Evolutionary conservation across 2,329 filamentous ascomycete genomes (phyloP).

Genomic region (Ambrosiella xylebori): DNA sequence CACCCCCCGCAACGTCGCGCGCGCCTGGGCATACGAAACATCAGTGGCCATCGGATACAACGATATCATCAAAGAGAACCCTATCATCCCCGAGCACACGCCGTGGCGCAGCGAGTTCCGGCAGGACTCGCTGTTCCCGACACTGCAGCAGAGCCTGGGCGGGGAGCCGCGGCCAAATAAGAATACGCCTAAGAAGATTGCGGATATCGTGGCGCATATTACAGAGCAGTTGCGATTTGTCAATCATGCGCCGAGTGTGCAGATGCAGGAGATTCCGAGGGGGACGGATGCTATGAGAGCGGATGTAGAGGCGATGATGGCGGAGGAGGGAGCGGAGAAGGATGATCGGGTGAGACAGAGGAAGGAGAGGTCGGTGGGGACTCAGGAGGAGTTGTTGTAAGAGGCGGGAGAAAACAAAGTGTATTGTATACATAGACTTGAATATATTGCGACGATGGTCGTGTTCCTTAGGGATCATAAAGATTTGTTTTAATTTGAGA

Average conservation of each 20-base stretch:
- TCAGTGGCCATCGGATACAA: slow-evolving; percentile 67
- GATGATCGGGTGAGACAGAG: slow-evolving; percentile 35
- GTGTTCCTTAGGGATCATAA: too few relatives aligned
- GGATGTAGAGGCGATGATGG: slow-evolving; percentile 49
- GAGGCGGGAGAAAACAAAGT: not conserved
- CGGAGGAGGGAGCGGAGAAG: slow-evolving; percentile 44
- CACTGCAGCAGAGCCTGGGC: slow-evolving; percentile 50
- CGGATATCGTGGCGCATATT: slow-evolving; percentile 60
- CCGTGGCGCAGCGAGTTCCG: slow-evolving; percentile 82
- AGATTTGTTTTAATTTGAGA: too few relatives aligned
- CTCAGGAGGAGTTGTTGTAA: slow-evolving; percentile 32
- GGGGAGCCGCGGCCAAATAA: slow-evolving; percentile 56
- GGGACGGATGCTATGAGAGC: slow-evolving; percentile 53
- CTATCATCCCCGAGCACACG: slow-evolving; percentile 60
- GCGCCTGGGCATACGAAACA: slow-evolving; percentile 94
- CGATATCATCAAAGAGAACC: slow-evolving; percentile 40
- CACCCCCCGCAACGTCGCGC: slow-evolving; percentile 87
- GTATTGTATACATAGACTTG: not conserved
- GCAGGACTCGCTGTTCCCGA: slow-evolving; percentile 73
- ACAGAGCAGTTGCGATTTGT: slow-evolving; percentile 78
- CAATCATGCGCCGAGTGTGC: slow-evolving; percentile 68
- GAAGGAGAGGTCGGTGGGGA: slow-evolving; percentile 40
- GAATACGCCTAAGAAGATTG: slow-evolving; percentile 59
- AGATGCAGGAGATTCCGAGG: slow-evolving; percentile 64
- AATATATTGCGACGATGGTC: not conserved